Base-by-base conservation (phyloP, 2,329 filamentous ascomycete genomes). In the Furcasterigmium sp. region DNA sequence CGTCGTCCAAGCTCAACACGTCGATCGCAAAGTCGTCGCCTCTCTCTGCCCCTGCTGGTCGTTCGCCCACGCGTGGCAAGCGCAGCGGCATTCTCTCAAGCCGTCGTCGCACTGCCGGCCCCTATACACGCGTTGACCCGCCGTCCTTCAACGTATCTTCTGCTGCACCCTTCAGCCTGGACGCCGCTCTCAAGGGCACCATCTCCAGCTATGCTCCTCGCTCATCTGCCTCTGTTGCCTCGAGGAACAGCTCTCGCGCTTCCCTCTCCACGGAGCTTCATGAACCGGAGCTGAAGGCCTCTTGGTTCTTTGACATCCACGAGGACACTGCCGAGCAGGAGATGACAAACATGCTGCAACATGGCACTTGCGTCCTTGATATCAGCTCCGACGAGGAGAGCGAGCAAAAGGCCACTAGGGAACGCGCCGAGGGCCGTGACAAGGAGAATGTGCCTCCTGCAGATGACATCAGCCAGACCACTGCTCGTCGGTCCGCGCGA, bases 301-400 rank as follows among this genome's bases (percentile, higher is more conserved):
- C 75, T 45, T 96, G 90, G 91, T 85, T 85, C 70, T 97, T 98
- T 59, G 86, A 91, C 46, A 97, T 98, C 56, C 84, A 96, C 60
- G 88, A 95, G 60, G 91, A 98, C 63, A 89, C 87, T 0, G 80
- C 85, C 8, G 87, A 95, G 60, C 87, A 96, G 59, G 85, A 95
- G 59, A 87, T 93, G 65, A 88, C 90, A 55, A 96, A 95, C 56
- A 71, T 95, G 30, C 87, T 97, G 68, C 87, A 96, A 64, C 91
- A 96, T 69, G 85, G 85, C 44, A 91, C 91, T 8, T 84, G 85
- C 50, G 82, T 85, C 1, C 76, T 97, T 4, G 91, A 97, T 59
- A 89, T 97, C 56, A 89, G 82, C 52, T 91, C 88, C 18, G 91
- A 95, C 55, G 91, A 95, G 60, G 86, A 91, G 63, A 76, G 68